Base-by-base conservation (phyloP, 129 eudicot genomes). In the Flaveria trinervia region DNA sequence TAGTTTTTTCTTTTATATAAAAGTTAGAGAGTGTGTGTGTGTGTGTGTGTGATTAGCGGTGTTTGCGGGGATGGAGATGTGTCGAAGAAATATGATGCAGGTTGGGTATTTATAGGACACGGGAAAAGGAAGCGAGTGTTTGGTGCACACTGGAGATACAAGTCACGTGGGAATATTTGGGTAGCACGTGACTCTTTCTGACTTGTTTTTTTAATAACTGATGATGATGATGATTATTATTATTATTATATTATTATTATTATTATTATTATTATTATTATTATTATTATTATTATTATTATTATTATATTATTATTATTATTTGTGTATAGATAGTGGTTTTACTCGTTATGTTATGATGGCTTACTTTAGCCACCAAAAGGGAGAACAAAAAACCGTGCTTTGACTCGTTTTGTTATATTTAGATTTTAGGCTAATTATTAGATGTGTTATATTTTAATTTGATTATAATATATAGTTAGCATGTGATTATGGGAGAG, bases 101-200 rank as follows among this genome's bases (percentile, higher is more conserved):
- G 89, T 82, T 79, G 65, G 75, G 79, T 36, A 88, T 90, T 85
- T 88, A 90, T 88, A 88, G 89, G 83, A 82, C 90, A 81, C 41
- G 25, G 52, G 22, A 52, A 68, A 67, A 36, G 44, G 67, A 65
- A 51, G 36, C 0, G 26, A 23, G 16, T 59, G 16, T 59, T 59
- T 59, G 65, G 33, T 57, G 30, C 64, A 20, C 6, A 57, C n/a
- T 10, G 52, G 10, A n/a, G 22, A 25, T 23, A 16, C 62, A 52
- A 49, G 51, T 81, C 92, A 85, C 88, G 84, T 85, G 90, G 74
- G 77, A 71, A 43, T 61, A 16, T 70, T 65, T 73, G 65, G 75
- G 30, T 67, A 78, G 65, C 78, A 74, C 83, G 78, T 72, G 87
- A 46, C 92, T 14, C 1, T 12, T 11, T 49, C 6, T 11, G 5